Evolutionary conservation across 2,329 filamentous ascomycete genomes (phyloP).

Genomic region (Ramularia endophylla): DNA sequence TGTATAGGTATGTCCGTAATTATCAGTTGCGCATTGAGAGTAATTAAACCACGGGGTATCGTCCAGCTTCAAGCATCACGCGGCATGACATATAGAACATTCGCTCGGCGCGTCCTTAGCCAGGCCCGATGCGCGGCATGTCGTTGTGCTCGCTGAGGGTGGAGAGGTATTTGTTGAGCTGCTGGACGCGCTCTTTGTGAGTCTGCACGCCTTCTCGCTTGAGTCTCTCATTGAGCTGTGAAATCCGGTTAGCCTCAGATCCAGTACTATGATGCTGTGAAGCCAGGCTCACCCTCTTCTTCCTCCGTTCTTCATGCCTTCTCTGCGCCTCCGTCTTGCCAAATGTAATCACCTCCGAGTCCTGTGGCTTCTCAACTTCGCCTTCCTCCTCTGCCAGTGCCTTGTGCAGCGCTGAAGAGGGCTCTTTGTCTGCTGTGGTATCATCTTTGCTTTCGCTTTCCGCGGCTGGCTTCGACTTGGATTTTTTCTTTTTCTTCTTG

Average conservation of each 20-base stretch:
- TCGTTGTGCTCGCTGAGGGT: slow-evolving; percentile 95
- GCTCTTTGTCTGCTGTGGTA: slow-evolving; percentile 28
- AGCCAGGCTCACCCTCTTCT: slow-evolving; percentile 62
- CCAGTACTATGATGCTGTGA: slow-evolving; percentile 1
- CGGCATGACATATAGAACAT: too few species aligned
- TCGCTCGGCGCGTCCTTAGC: slow-evolving; percentile 43
- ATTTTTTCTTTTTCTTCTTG: slow-evolving; percentile 58
- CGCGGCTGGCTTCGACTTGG: slow-evolving; percentile 10
- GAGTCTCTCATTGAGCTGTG: slow-evolving; percentile 71
- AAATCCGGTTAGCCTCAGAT: slow-evolving; percentile 1
- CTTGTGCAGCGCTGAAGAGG: slow-evolving; percentile 22
- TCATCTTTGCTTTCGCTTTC: slow-evolving; percentile 24
- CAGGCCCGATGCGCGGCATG: slow-evolving; percentile 63
- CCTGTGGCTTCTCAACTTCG: slow-evolving; percentile 19
- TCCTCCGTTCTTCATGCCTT: slow-evolving; percentile 71
- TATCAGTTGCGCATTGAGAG: too few species aligned
- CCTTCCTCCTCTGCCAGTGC: slow-evolving; percentile 32
- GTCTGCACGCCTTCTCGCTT: slow-evolving; percentile 86
- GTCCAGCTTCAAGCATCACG: too few species aligned
- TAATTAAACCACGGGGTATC: too few species aligned
- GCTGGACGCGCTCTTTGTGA: slow-evolving; percentile 90
- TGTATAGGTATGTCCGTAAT: too few species aligned
- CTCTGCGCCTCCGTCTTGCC: slow-evolving; percentile 80
- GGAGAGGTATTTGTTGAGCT: slow-evolving; percentile 89
- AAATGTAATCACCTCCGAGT: slow-evolving; percentile 18